Percentiles rank a stretch among this genome's conserved stretches.
Evolutionary conservation across 2,329 filamentous ascomycete species (phyloP).

Genomic region (Xylaria hypoxylon): DNA sequence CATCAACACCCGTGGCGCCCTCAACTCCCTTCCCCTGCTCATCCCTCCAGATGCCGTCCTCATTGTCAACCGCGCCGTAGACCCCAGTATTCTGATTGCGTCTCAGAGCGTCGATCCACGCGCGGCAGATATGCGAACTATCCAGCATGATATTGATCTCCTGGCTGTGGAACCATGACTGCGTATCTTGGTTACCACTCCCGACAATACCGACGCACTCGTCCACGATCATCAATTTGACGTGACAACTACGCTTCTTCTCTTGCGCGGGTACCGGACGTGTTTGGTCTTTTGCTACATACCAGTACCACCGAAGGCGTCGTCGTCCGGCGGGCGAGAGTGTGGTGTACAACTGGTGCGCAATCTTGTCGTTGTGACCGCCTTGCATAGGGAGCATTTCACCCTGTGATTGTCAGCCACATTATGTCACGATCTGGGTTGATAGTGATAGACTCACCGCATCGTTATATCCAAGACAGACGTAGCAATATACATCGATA

Average conservation of each 20-base stretch:
- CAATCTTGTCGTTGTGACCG: slow-evolving; percentile 79
- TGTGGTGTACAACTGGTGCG: slow-evolving; percentile 66
- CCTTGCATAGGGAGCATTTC: slow-evolving; percentile 81
- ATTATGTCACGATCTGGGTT: not conserved
- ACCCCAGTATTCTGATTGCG: slow-evolving; percentile 74
- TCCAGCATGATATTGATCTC: slow-evolving; percentile 84
- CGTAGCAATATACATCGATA: slow-evolving; percentile 74
- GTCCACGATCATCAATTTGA: slow-evolving; percentile 83
- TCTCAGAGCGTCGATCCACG: slow-evolving; percentile 71
- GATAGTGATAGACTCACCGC: slow-evolving; percentile 55
- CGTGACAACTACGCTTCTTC: slow-evolving; percentile 76
- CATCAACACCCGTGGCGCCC: slow-evolving; percentile 65
- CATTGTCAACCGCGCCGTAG: slow-evolving; percentile 64
- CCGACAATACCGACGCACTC: slow-evolving; percentile 76
- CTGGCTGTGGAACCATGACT: slow-evolving; percentile 82
- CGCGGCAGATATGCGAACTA: slow-evolving; percentile 67
- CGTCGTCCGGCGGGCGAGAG: slow-evolving; percentile 62
- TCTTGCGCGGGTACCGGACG: slow-evolving; percentile 73
- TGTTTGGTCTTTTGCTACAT: slow-evolving; percentile 79
- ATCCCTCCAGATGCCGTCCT: slow-evolving; percentile 74
- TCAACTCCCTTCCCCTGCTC: slow-evolving; percentile 56
- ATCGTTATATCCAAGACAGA: slow-evolving; percentile 85
- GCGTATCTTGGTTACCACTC: slow-evolving; percentile 83
- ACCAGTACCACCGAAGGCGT: slow-evolving; percentile 73
- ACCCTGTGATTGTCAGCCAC: slow-evolving; percentile 58